Base-by-base conservation (phyloP, 1,284 basidiomycete genomes). In the Cutaneotrichosporon curvatum region DNA sequence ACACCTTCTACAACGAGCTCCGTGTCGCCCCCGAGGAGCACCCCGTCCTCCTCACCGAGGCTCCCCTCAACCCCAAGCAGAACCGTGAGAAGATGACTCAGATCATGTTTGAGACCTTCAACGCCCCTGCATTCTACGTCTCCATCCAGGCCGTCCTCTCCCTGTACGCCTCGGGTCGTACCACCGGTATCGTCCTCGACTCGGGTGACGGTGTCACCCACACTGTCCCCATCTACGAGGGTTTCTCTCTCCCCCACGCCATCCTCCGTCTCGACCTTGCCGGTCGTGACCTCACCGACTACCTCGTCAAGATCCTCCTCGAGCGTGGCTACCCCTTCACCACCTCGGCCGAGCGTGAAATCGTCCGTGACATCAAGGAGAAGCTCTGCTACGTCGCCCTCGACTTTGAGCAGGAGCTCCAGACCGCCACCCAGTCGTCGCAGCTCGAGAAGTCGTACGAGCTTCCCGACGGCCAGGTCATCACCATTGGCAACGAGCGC, bases 61-160 rank as follows among this genome's bases (percentile, higher is more conserved):
- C 88, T n/a, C 80, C 88, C 76, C 81, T 90, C 58, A 94, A 91
- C 79, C 88, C 89, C 62, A 92, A 91, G 79, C 84, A 84, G 53
- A 91, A 92, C 78, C 79, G 88, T 70, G 88, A 94, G 78, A 91
- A 91, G 80, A 91, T 91, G 87, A 90, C 87, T 54, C 87, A 91
- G 76, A 90, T 91, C 79, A 91, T 91, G 86, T 94, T 94, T 73
- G 88, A 94, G 79, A 92, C 88, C 38, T 92, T 94, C 81, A 92
- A 91, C 75, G 82, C 81, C 4, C 88, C 88, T 47, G 88, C 88
- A 15, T 90, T 92, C 79, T 91, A 91, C 78, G 87, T 91, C 60
- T 80, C 85, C 49, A 90, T 91, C 73, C 89, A 92, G 76, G 88
- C 88, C 70, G 88, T 91, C 47, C 80, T 94, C 35, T 91, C 87